Conservation (phyloP, 441 rosid genomes). For the Isatis lusitanica region DNA sequence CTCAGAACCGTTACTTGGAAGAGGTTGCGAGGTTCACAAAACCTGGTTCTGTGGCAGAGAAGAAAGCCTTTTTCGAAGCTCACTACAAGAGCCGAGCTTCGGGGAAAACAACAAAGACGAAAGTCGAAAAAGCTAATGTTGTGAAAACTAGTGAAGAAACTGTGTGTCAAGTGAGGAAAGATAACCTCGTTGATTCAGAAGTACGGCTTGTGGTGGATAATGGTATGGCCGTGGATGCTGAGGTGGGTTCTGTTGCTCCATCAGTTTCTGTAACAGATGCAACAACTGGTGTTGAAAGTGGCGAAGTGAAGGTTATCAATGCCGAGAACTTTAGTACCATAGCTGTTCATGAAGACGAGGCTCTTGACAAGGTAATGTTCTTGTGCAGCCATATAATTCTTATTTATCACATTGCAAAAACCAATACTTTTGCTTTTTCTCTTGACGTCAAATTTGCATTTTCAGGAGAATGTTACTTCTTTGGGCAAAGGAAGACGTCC, state of each 20-base stretch:
- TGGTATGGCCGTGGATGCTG: slow-evolving; percentile 11
- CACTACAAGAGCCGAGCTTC: slow-evolving; percentile 82
- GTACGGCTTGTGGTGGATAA: slow-evolving; percentile 8
- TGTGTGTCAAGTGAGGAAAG: not conserved
- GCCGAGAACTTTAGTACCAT: slow-evolving; percentile 34
- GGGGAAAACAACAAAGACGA: slow-evolving; percentile 47
- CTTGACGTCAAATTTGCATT: slow-evolving; percentile 25
- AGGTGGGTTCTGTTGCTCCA: slow-evolving; percentile 29
- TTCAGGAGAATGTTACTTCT: slow-evolving; percentile 38
- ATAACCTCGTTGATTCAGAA: slow-evolving; percentile 27
- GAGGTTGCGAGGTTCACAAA: slow-evolving; percentile 82
- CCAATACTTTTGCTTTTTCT: not conserved
- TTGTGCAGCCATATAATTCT: slow-evolving; percentile 1
- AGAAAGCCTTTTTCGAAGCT: slow-evolving; percentile 88
- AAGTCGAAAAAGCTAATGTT: slow-evolving; percentile 40
- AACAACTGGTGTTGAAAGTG: slow-evolving; percentile 17
- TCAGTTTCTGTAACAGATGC: slow-evolving; percentile 11
- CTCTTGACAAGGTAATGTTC: slow-evolving; percentile 45
- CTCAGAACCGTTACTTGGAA: slow-evolving; percentile 88
- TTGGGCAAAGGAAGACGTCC: slow-evolving; percentile 30
- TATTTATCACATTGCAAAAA: not conserved
- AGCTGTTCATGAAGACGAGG: slow-evolving; percentile 32
- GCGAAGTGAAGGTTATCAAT: slow-evolving; percentile 18
- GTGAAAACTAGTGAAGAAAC: slow-evolving; percentile 20
- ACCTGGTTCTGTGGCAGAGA: slow-evolving; percentile 94